Percentiles rank a stretch among this genome's conserved stretches.
These are phyloP conservation scores for Thermothelomyces thermophilus DNA, from an alignment of 2,329 filamentous ascomycete species.

Conservation along the genomic window DNA sequence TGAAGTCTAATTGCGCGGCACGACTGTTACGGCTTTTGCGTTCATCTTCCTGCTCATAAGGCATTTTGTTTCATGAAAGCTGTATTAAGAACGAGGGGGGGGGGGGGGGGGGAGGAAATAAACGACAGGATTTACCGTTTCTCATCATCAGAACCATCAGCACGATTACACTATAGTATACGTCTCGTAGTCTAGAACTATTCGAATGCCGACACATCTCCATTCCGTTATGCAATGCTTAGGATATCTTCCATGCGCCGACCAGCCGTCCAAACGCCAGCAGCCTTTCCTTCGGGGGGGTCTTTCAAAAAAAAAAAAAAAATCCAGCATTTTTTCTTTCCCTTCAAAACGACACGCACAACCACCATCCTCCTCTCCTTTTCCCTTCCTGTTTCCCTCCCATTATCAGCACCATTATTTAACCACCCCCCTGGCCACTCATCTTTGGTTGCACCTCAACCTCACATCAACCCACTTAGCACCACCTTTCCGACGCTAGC, in stretches of 20 bases:
- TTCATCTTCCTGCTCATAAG: not conserved
- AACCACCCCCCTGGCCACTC: too few species aligned
- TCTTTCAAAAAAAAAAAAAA: not conserved
- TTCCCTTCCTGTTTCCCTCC: too few species aligned
- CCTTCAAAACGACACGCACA: too few species aligned
- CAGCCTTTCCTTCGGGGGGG: not conserved
- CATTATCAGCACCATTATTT: too few species aligned
- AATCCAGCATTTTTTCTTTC: not conserved
- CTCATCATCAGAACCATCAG: not conserved
- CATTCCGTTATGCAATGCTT: constrained; percentile 3
- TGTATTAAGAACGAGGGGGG: too few species aligned
- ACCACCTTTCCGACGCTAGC: constrained; percentile 84
- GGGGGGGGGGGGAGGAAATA: too few species aligned
- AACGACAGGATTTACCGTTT: too few species aligned
- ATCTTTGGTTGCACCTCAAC: too few species aligned
- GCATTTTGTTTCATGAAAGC: too few species aligned
- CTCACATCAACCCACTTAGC: constrained; percentile 72
- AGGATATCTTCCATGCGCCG: constrained; percentile 6
- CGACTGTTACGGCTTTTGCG: not conserved
- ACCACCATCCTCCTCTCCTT: not conserved
- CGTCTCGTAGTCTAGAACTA: not conserved
- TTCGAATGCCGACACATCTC: not conserved
- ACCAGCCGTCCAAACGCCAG: not conserved
- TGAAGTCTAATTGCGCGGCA: not conserved
- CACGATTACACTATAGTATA: not conserved